Evolutionary conservation across 352 stramenopile species (phyloP).

Genomic region (Pythium myriotylum): DNA sequence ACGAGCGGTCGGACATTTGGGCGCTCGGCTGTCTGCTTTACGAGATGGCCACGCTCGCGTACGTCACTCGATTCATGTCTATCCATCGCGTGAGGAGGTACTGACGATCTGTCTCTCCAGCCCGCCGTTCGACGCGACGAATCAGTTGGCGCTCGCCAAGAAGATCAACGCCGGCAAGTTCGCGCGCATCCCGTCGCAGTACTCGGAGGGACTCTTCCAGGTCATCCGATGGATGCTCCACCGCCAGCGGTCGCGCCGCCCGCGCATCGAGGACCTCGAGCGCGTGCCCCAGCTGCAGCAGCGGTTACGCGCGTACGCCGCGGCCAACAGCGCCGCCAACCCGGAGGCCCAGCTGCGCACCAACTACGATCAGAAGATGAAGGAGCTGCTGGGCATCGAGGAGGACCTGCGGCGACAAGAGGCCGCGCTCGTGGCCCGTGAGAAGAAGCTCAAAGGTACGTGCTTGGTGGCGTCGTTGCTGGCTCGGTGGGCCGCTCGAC

Average conservation of each 20-base stretch:
- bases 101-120: conserved; percentile 23
- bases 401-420: conserved; percentile 86
- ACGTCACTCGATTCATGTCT: conserved; percentile 20
- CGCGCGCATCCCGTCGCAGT: conserved; percentile 87
- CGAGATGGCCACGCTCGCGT: conserved; percentile 88
- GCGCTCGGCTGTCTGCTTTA: conserved; percentile 90
- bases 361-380: conserved; percentile 89
- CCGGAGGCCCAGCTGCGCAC: conserved; percentile 74
- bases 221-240: conserved; percentile 92
- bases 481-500: too few relatives aligned
- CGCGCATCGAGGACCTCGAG: conserved; percentile 85
- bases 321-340: conserved; percentile 52
- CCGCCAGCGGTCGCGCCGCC: conserved; percentile 75
- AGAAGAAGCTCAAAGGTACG: conserved; percentile 85
- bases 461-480: too few relatives aligned
- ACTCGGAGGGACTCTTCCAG: conserved; percentile 91
- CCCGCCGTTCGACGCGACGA: conserved; percentile 92
- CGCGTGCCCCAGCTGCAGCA: conserved; percentile 81
- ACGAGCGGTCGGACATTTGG: conserved; percentile 93
- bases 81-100: background rate
- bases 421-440: conserved; percentile 76
- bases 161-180: conserved; percentile 95
- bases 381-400: conserved; percentile 83
- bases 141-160: conserved; percentile 91
- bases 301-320: conserved; percentile 76